A percentile compares a stretch with the other conserved stretches of the same genome.
Conservation (phyloP, 176 grass and related monocot species). For the Raddia guianensis region DNA sequence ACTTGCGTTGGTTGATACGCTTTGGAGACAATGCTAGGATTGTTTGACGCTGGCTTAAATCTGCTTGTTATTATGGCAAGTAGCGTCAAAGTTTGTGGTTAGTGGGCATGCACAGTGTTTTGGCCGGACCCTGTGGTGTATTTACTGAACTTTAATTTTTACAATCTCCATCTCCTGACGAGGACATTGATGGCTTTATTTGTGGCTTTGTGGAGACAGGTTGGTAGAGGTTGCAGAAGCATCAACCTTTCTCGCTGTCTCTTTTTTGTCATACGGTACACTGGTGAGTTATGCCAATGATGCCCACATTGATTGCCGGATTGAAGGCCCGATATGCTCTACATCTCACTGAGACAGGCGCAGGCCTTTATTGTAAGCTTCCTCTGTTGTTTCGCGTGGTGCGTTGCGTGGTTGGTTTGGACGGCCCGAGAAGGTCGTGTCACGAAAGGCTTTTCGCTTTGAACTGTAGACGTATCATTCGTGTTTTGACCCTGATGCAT, state of each 20-base stretch:
- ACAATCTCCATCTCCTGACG: neutral
- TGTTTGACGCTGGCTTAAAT: neutral
- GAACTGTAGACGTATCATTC: neutral
- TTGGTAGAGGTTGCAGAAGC: slow-evolving; percentile 37
- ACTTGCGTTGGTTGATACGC: neutral
- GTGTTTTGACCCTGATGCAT: neutral
- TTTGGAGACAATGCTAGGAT: neutral
- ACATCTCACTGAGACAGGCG: neutral
- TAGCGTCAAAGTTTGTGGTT: neutral
- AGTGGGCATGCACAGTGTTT: neutral
- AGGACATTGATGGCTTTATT: slow-evolving; percentile 7
- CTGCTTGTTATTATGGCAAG: neutral
- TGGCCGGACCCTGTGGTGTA: slow-evolving; percentile 11
- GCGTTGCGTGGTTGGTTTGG: slow-evolving; percentile 16
- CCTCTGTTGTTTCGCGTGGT: neutral
- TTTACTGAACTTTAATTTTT: neutral
- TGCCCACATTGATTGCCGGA: slow-evolving; percentile 27
- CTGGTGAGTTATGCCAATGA: slow-evolving; percentile 6
- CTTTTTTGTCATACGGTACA: neutral
- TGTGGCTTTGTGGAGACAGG: slow-evolving; percentile 48
- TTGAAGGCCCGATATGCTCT: slow-evolving; percentile 38
- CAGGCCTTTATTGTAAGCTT: slow-evolving; percentile 24
- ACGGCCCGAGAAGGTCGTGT: slow-evolving; percentile 23
- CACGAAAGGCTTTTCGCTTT: slow-evolving; percentile 30
- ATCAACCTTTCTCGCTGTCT: slow-evolving; percentile 1